Conservation (phyloP, 164 flowering plant genomes). For the Saururus chinensis region DNA sequence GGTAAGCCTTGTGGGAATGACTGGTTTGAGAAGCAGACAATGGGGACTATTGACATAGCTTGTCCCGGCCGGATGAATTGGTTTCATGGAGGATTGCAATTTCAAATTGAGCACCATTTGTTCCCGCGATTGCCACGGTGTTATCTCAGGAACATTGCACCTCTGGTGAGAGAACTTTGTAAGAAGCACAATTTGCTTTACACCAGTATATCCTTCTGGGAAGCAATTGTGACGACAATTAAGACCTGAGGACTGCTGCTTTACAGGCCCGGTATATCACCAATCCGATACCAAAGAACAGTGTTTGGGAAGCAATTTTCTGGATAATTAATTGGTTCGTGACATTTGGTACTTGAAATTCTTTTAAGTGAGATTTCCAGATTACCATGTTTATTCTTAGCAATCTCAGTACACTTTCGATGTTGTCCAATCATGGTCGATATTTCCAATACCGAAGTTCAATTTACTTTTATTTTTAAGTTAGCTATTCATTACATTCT, state of each 20-base stretch:
- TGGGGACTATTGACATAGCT: too few species aligned
- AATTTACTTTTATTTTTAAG: too few species aligned
- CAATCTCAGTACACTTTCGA: too few species aligned
- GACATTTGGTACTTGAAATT: too few species aligned
- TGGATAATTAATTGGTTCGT: too few species aligned
- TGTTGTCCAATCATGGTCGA: too few species aligned
- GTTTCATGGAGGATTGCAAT: slow-evolving; percentile 64
- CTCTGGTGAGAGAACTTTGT: slow-evolving; percentile 48
- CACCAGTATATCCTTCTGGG: slow-evolving; percentile 32
- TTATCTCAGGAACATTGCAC: slow-evolving; percentile 45
- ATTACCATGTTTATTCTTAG: too few species aligned
- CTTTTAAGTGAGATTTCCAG: too few species aligned
- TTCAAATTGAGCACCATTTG: slow-evolving; percentile 67
- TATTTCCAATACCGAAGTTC: too few species aligned
- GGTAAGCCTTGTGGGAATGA: too few species aligned
- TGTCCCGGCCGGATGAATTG: slow-evolving; percentile 62
- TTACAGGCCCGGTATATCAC: slow-evolving; percentile 46
- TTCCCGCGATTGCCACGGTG: slow-evolving; percentile 60
- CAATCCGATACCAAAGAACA: slow-evolving; percentile 29
- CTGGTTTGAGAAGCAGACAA: too few species aligned
- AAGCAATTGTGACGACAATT: slow-evolving; percentile 43
- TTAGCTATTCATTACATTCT: too few species aligned
- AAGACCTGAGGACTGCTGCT: slow-evolving; percentile 50
- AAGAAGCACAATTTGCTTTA: slow-evolving; percentile 65
- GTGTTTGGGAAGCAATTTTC: slow-evolving; percentile 82